These are phyloP conservation scores for Cyclanthera cordifolia DNA, from an alignment of 306 rosid species.

Conservation along the genomic window DNA sequence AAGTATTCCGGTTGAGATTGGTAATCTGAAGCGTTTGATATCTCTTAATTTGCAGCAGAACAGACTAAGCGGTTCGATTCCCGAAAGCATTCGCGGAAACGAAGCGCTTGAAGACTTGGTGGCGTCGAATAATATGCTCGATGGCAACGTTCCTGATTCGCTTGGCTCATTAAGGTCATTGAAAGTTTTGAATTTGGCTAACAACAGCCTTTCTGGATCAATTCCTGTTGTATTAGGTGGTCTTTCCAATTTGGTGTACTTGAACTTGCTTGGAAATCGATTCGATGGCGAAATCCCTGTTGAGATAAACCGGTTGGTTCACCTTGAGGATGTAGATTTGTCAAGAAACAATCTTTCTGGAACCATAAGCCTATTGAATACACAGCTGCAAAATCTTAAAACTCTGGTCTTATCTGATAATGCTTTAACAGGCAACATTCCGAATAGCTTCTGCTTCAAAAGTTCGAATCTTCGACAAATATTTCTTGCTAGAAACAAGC, in stretches of 20 bases:
- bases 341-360: conserved; percentile 75
- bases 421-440: conserved; percentile 57
- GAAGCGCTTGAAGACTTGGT: conserved; percentile 56
- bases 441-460: conserved; percentile 51
- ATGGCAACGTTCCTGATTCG: conserved; percentile 51
- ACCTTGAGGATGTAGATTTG: conserved; percentile 60
- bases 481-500: conserved; percentile 57
- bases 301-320: conserved; percentile 49
- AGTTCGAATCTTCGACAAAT: conserved; percentile 46
- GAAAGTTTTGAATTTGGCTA: conserved; percentile 61
- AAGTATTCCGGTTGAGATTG: conserved; percentile 64
- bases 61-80: conserved; percentile 53
- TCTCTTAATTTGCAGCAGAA: conserved; percentile 68
- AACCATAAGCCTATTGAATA: conserved; percentile 32
- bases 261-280: conserved; percentile 70
- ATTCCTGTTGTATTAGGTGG: conserved; percentile 48
- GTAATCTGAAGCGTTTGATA: conserved; percentile 49
- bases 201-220: conserved; percentile 66
- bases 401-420: conserved; percentile 61
- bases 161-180: conserved; percentile 48
- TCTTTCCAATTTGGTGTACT: conserved; percentile 53
- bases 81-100: conserved; percentile 52
- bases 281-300: conserved; percentile 58
- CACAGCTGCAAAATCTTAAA: conserved; percentile 35
- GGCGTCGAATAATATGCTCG: conserved; percentile 65